Evolutionary conservation across 31 red algal species (phyloP), one percentile per base, ranked within the genome.

Genomic region (Asparagopsis taxiformis): DNA sequence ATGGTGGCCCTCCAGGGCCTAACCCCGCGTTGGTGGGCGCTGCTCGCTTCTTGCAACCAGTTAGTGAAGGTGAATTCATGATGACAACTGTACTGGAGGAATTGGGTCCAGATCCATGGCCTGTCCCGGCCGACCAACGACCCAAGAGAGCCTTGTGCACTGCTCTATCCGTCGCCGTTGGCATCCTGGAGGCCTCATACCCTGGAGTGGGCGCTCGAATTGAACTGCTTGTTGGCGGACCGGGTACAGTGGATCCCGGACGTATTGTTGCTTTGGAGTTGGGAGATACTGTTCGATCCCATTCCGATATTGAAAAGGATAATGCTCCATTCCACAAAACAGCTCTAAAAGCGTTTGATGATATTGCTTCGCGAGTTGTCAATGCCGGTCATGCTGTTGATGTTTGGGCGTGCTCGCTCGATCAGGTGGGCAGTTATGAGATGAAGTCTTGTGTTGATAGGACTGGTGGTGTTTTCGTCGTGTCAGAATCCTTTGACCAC

Each of bases 401-500:
- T 61, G 88, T 92, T 19, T 97, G 79, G 74, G 81, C 74, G 22
- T 97, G 94, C 63, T 76, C 88, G 1, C 71, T 97, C 25, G 94
- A 97, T 71, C 93, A 96, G 73, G 93, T 96, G 20, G 93, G 93
- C 17, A 82, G 71, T 35, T 96, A 91, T 69, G 93, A 96, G 61
- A 96, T 96, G 93, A 96, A 88, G 62, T 61, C 62, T n/a, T 96
- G 93, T 51, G 93, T 96, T 31, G 93, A 96, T 88, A 74, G 93
- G 25, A 96, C 93, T 24, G 93, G 80, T 21, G 87, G 93, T 11
- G 70, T 91, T 22, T 96, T 96, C 55, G 69, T 96, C 31, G 51
- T 77, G 44, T 79, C 79, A n/a, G 93, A 97, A 60, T 83, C 80
- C 17, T 97, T 97, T 66, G 69, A 80, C 21, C 93, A 97, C 58